These are phyloP conservation scores for Ajuga chamaepitys DNA, from an alignment of 257 asterid species.

Conservation along the genomic window DNA sequence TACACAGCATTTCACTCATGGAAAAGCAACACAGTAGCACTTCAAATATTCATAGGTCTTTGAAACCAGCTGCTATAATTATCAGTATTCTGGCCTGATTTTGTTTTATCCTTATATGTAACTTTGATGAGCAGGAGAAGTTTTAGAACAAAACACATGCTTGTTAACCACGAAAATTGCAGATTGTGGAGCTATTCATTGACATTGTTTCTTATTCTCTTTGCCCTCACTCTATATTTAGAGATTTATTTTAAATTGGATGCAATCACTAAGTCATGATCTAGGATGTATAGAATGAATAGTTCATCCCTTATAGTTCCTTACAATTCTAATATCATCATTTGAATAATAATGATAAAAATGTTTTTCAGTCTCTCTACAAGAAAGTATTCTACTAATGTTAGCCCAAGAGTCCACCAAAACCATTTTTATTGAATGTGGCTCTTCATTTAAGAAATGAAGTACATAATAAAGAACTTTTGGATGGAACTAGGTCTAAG, in stretches of 20 bases:
- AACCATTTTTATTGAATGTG: background rate
- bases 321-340: background rate
- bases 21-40: background rate
- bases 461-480: background rate
- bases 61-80: background rate
- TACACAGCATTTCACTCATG: background rate
- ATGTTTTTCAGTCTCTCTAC: background rate
- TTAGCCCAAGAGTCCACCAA: background rate
- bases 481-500: background rate
- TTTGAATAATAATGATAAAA: background rate
- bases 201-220: background rate
- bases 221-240: background rate
- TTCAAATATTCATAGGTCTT: background rate
- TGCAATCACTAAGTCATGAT: background rate
- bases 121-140: background rate
- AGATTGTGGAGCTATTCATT: background rate
- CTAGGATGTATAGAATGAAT: background rate
- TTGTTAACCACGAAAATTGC: background rate
- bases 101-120: background rate
- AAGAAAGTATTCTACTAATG: background rate
- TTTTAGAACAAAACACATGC: background rate
- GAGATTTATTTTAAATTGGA: background rate
- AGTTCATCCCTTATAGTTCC: background rate
- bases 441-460: background rate
- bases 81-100: background rate